Evolutionary conservation across 139 green algal genomes (phyloP), one percentile per base, ranked within the genome.

Genomic region (Coelastrella sp.): DNA sequence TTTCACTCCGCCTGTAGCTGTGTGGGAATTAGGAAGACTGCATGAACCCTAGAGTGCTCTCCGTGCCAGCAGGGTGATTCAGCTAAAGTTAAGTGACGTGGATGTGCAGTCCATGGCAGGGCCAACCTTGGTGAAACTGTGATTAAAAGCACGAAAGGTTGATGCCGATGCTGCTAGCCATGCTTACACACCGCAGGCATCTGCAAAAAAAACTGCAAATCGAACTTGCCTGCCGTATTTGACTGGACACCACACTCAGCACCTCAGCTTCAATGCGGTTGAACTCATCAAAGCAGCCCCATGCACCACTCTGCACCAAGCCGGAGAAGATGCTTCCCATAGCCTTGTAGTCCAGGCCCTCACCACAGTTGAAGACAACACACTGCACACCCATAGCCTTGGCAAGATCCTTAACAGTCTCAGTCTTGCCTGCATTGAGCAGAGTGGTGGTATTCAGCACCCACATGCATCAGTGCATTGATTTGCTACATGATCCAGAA

Each of bases 381-480:
- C 99, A 97, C 82, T 97, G 99, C 93, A 99, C 99, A 87, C 97
- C 98, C 22, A 98, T 93, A 10, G 93, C 95, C 94, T 98, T 98
- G 4, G 94, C 96, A 70, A 98, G 94, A 82, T 98, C 95, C 92
- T 98, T 98, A 17, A 96, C 96, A 24, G 96, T 96, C 94, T 98
- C 96, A 7, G 96, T 98, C 94, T 98, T 98, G 89, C 96, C 96
- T 61, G 95, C 92, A 65, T 70, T 5, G 68, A 27, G 68, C 19
- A 27, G 68, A 76, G 68, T 49, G 35, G 35, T 49, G 35, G 35
- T 49, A 49, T 49, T 49, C 35, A 49, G 35, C 35, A 49, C 1
- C 35, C 35, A 1, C 35, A 49, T 49, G 35, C 35, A 3, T 49
- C 35, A 49, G 35, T 49, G 35, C 35, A 49, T 49, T 49, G 35